phyloP scores from a whole-genome alignment of 2,329 filamentous ascomycete species.

The Dactylellina drechsleri region DNA sequence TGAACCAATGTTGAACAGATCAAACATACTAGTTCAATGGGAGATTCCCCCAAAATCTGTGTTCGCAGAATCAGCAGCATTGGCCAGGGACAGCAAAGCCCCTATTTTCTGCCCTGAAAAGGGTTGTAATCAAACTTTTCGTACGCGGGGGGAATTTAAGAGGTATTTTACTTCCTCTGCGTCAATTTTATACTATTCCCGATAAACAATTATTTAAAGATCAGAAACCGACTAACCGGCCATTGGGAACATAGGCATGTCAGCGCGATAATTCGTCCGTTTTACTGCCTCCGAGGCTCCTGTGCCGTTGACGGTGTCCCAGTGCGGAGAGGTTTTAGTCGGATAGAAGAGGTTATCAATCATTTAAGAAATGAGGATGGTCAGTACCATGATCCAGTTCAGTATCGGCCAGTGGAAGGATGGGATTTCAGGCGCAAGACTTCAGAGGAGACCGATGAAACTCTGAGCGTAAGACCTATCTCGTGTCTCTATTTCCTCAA shows the following conservation, averaged over 20 bases:
- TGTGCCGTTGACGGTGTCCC: constrained; percentile 12
- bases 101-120: constrained; percentile 16
- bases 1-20: constrained; percentile 2
- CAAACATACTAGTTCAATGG: constrained; percentile 3
- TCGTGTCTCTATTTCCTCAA: background rate
- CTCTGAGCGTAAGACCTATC: background rate
- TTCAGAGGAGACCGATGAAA: background rate
- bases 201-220: background rate
- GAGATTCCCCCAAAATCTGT: constrained; percentile 2
- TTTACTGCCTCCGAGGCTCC: constrained; percentile 20
- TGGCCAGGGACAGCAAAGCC: background rate
- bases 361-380: constrained; percentile 16
- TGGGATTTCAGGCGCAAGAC: constrained; percentile 23
- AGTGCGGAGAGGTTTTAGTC: constrained; percentile 12
- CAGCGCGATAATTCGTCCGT: constrained; percentile 18
- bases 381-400: constrained; percentile 2
- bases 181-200: background rate
- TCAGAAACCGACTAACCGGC: too few relatives aligned
- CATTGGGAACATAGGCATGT: background rate
- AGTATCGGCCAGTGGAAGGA: constrained; percentile 19
- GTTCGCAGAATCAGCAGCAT: background rate
- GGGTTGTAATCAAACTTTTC: background rate
- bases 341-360: constrained; percentile 18
- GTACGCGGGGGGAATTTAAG: background rate
- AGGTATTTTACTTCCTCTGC: background rate